Conservation (phyloP, 345 rosid species). For the Citrus reticulata region DNA sequence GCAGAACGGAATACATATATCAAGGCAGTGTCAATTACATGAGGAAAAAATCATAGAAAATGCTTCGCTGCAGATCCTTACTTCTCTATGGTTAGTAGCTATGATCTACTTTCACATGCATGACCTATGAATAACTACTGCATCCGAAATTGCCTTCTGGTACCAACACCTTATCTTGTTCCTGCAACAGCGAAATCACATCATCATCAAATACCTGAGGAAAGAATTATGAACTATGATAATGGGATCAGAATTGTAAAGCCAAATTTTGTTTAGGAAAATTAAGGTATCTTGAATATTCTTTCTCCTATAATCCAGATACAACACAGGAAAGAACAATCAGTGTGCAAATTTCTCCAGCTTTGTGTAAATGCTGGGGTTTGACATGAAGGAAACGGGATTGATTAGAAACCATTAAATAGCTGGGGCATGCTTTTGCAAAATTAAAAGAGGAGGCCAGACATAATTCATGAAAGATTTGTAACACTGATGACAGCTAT, state of each 20-base stretch:
- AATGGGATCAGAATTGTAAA: not conserved
- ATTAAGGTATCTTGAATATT: not conserved
- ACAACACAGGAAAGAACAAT: not conserved
- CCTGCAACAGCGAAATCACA: constrained; percentile 33
- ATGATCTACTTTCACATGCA: constrained; percentile 32
- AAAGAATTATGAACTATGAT: not conserved
- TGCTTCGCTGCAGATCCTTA: not conserved
- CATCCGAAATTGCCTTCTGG: constrained; percentile 45
- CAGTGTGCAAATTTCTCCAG: not conserved
- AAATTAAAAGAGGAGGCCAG: not conserved
- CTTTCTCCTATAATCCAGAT: not conserved
- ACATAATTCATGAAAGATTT: not conserved
- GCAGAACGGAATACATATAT: not conserved
- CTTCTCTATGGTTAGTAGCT: constrained; percentile 7
- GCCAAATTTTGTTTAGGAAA: not conserved
- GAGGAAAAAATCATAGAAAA: not conserved
- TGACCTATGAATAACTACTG: constrained; percentile 42
- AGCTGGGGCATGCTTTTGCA: not conserved
- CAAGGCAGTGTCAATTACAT: not conserved
- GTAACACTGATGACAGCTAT: not conserved
- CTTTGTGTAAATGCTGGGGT: not conserved
- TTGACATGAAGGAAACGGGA: not conserved
- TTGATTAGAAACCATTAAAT: not conserved
- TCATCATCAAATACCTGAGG: constrained; percentile 1
- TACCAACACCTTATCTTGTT: constrained; percentile 34